These are phyloP conservation scores for Ophiostoma triangulosporum DNA, from an alignment of 2,329 filamentous ascomycete species.

Conservation along the genomic window DNA sequence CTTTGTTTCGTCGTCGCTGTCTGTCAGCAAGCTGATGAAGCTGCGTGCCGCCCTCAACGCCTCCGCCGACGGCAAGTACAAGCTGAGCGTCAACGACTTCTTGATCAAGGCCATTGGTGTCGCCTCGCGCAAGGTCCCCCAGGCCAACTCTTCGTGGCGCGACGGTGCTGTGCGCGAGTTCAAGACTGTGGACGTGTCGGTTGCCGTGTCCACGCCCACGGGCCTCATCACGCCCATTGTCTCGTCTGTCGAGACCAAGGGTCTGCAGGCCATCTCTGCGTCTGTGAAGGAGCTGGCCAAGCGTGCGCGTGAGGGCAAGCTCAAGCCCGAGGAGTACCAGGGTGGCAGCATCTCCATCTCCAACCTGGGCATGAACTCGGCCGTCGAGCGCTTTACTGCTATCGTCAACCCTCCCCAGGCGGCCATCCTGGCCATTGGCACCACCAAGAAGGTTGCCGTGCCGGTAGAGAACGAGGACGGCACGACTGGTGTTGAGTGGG, in stretches of 20 bases:
- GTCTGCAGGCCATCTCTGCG: conserved; percentile 75
- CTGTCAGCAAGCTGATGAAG: conserved; percentile 89
- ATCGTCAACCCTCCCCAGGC: conserved; percentile 99
- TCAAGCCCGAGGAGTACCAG: conserved; percentile 99
- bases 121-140: conserved; percentile 84
- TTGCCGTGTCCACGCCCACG: conserved; percentile 83
- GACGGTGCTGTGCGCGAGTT: conserved; percentile 84
- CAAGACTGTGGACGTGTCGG: conserved; percentile 86
- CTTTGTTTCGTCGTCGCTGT: conserved; percentile 84
- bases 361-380: conserved; percentile 99
- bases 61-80: conserved; percentile 83
- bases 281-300: conserved; percentile 95
- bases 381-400: conserved; percentile 92
- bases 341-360: conserved; percentile 98
- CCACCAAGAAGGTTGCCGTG: conserved; percentile 87
- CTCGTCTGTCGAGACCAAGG: conserved; percentile 72
- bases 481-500: conserved; percentile 64
- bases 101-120: conserved; percentile 89
- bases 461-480: conserved; percentile 77
- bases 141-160: conserved; percentile 92
- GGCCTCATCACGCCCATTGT: conserved; percentile 98
- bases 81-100: conserved; percentile 99
- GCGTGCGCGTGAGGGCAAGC: conserved; percentile 90
- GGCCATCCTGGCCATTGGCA: conserved; percentile 86
- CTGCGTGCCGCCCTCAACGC: conserved; percentile 88